Base-by-base conservation (phyloP, 352 stramenopile species). In the Phytophthora fragariaefolia region DNA sequence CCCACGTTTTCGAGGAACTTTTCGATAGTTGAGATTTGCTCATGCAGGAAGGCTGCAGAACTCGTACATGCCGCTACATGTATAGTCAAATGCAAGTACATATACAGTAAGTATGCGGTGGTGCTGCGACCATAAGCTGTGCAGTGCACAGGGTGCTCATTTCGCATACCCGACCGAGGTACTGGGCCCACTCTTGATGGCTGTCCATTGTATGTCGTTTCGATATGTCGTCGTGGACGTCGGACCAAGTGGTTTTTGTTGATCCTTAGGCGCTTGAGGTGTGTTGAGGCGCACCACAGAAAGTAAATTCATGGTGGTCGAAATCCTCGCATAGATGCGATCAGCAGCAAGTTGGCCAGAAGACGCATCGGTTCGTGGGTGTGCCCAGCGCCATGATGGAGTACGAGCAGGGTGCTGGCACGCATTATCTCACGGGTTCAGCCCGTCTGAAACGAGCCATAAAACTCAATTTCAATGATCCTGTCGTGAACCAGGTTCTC, bases 141-240 rank as follows among this genome's bases (percentile, higher is more conserved):
- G 18, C 49, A 26, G 9, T 18, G 28, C 12, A 12, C 40, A 22
- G 27, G 32, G 40, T 17, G 22, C 8, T 26, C 43, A 64, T 56
- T 64, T 64, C 57, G 32, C 57, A 57, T 64, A 64, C 23, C 55
- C 55, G 55, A 63, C 43, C 20, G 30, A 27, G 34, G 22, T n/a
- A n/a, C n/a, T n/a, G n/a, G 40, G n/a, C 1, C 40, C 40, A 47
- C 40, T 46, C 38, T 47, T 6, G 18, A 47, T 7, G 9, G 8
- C 40, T 20, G 1, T 50, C 30, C 4, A 40, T n/a, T 4, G 7
- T n/a, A 6, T 15, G 24, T 36, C 40, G 53, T 60, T 60, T 61
- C 40, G 53, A 52, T 36, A 61, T 61, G 26, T 46, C 52, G 52
- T 9, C 23, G 23, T 30, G 49, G 9, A 20, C 13, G 49, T 56